Evolutionary conservation across 257 asterid genomes (phyloP).

Genomic region (Ehretia macrophylla): DNA sequence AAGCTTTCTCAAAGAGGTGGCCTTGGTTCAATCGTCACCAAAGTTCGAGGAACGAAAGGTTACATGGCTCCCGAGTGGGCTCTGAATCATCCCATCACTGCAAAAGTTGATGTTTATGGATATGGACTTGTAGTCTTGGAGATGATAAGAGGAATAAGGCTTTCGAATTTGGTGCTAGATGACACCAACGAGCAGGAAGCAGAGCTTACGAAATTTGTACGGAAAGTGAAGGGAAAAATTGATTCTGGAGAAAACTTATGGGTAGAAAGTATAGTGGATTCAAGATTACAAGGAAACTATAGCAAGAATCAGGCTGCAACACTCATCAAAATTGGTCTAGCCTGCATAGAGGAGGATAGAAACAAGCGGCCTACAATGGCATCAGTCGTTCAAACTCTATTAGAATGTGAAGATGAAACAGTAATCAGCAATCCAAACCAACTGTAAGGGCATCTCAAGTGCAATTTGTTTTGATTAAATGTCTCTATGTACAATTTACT

Average conservation of each 20-base stretch:
- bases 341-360: conserved; percentile 60
- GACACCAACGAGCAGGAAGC: conserved; percentile 26
- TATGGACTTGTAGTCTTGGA: conserved; percentile 37
- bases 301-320: conserved; percentile 40
- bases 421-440: neutral
- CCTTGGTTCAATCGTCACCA: conserved; percentile 17
- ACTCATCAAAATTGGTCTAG: conserved; percentile 40
- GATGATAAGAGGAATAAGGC: conserved; percentile 48
- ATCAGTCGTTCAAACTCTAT: conserved; percentile 46
- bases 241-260: conserved; percentile 23
- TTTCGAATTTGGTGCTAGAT: conserved; percentile 40
- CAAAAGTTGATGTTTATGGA: conserved; percentile 39
- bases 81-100: conserved; percentile 33
- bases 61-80: conserved; percentile 52
- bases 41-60: conserved; percentile 37
- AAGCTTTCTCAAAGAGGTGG: conserved; percentile 30
- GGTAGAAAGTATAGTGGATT: conserved; percentile 54
- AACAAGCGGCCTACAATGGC: conserved; percentile 70
- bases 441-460: neutral
- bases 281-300: conserved; percentile 48
- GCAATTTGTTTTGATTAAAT: neutral
- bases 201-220: conserved; percentile 26
- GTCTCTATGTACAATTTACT: neutral
- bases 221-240: conserved; percentile 17
- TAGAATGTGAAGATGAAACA: conserved; percentile 32